Evolutionary conservation across 2,329 filamentous ascomycete genomes (phyloP).

Genomic region (Harringtonia lauricola): DNA sequence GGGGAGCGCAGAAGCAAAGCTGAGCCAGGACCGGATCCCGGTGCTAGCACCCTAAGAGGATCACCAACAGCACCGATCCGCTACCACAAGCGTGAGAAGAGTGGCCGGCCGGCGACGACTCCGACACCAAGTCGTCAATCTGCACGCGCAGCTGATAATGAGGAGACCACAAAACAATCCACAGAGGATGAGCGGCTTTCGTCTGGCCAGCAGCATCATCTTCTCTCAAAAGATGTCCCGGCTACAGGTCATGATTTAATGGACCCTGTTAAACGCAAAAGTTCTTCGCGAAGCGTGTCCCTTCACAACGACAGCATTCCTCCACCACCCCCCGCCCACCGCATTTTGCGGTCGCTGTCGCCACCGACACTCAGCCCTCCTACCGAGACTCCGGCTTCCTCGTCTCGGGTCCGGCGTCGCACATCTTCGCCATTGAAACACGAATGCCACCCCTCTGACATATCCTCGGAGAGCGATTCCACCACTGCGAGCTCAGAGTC

Average conservation of each 20-base stretch:
- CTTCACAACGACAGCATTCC: conserved; percentile 13
- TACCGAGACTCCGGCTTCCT: conserved; percentile 31
- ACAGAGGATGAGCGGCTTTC: not conserved
- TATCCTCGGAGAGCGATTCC: conserved; percentile 49
- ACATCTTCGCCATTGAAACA: conserved; percentile 93
- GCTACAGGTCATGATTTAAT: no score
- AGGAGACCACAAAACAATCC: not conserved
- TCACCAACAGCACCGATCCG: conserved; percentile 14
- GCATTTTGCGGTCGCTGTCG: conserved; percentile 29
- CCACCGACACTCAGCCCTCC: conserved; percentile 30
- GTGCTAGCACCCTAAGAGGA: not conserved
- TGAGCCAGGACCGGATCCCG: not conserved
- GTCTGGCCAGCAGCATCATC: no score
- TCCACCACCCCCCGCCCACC: conserved; percentile 42
- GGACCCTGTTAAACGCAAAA: no score
- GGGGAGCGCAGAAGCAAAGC: conserved; percentile 23
- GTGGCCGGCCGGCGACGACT: conserved; percentile 14
- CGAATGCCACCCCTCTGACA: conserved; percentile 81
- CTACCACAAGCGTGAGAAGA: conserved; percentile 17
- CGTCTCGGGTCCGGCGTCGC: conserved; percentile 48
- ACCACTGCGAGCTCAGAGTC: conserved; percentile 46
- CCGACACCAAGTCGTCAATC: no score
- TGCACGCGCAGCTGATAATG: not conserved
- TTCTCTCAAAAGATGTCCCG: no score
- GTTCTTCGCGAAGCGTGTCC: not conserved